Evolutionary conservation across 73 alveolate species (phyloP).

Genomic region (Paramecium sexaurelia): DNA sequence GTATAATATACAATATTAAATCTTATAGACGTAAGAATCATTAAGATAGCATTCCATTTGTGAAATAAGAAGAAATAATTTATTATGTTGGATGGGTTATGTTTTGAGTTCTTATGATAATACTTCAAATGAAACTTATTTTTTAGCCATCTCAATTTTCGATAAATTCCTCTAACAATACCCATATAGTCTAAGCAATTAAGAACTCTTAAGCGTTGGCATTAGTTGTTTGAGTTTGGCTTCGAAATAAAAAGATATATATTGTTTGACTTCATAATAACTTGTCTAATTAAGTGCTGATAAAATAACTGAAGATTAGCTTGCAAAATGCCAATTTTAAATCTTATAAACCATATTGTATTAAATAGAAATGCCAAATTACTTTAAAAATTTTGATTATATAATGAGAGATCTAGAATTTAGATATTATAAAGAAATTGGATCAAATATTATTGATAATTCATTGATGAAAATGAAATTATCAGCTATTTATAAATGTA

Average conservation of each 20-base stretch:
- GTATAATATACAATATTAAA: neutral
- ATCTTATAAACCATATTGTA: neutral
- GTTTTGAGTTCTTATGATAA: neutral
- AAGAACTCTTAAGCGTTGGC: neutral
- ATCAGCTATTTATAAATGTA: neutral
- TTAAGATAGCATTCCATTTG: neutral
- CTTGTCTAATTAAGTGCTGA: neutral
- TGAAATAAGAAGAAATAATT: neutral
- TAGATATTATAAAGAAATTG: neutral
- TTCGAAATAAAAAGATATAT: neutral
- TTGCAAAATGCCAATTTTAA: neutral
- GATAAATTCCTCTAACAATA: neutral
- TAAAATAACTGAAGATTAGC: neutral
- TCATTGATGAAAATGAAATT: neutral
- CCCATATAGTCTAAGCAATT: neutral
- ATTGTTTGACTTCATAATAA: neutral
- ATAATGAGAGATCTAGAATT: slow-evolving; percentile 2
- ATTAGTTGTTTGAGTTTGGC: slow-evolving; percentile 14
- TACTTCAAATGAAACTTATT: slow-evolving; percentile 28
- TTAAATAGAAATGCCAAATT: neutral
- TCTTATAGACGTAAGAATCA: neutral
- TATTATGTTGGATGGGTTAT: neutral
- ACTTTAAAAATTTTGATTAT: neutral
- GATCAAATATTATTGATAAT: neutral
- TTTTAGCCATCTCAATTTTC: neutral